A percentile compares a stretch with the other conserved stretches of the same genome.
phyloP scores from a whole-genome alignment of 116 monocot genomes.

The Dioscorea cayenensis region DNA sequence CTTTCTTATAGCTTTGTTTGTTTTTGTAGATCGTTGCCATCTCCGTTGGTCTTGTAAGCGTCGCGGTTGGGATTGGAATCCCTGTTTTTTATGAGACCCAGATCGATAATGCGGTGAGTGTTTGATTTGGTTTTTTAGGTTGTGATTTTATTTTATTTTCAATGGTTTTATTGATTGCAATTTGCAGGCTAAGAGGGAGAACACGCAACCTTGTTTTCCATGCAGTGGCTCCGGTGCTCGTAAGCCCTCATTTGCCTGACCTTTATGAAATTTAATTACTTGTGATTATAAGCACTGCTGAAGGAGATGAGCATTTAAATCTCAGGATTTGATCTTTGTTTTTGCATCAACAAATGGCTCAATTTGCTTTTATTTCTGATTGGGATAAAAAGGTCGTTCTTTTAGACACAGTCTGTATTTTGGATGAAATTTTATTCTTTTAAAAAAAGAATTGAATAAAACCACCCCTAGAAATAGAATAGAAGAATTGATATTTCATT shows the following conservation, averaged over 20 bases:
- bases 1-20: not conserved
- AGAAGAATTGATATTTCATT: too few species aligned
- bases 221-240: slow-evolving; percentile 83
- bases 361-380: too few species aligned
- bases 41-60: slow-evolving; percentile 66
- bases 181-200: slow-evolving; percentile 75
- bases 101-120: slow-evolving; percentile 71
- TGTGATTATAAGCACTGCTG: too few species aligned
- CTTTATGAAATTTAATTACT: not conserved
- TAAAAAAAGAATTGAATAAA: too few species aligned
- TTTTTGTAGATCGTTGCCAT: slow-evolving; percentile 55
- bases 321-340: not conserved
- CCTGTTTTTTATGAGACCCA: slow-evolving; percentile 83
- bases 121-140: not conserved
- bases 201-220: slow-evolving; percentile 86
- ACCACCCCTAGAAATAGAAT: too few species aligned
- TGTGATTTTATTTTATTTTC: not conserved
- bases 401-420: too few species aligned
- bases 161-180: not conserved
- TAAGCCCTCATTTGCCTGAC: slow-evolving; percentile 20
- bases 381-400: too few species aligned
- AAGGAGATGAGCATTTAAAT: not conserved
- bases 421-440: too few species aligned
- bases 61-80: slow-evolving; percentile 75
- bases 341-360: too few species aligned